Evolutionary conservation across 2,329 filamentous ascomycete genomes (phyloP).

Genomic region (Colletotrichum sidae): DNA sequence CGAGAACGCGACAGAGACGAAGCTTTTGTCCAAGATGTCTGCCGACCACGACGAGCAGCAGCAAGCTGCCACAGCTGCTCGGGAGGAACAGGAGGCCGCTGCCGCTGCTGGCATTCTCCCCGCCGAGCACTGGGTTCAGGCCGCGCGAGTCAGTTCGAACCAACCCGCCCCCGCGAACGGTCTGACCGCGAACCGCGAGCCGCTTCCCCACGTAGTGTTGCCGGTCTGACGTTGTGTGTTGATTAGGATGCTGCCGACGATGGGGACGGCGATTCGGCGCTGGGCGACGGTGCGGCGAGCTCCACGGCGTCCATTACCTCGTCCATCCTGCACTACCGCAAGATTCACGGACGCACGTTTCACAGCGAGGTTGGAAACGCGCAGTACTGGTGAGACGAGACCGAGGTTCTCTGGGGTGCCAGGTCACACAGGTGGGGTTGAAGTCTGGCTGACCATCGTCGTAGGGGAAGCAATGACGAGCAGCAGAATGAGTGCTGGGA

Average conservation of each 20-base stretch:
- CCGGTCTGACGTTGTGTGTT: background rate
- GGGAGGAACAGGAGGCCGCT: background rate
- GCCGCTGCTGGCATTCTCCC: constrained; percentile 22
- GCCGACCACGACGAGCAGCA: constrained; percentile 18
- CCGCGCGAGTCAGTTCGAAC: constrained; percentile 30
- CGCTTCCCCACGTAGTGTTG: too few species aligned
- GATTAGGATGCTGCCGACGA: constrained; percentile 22
- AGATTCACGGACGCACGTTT: constrained; percentile 46
- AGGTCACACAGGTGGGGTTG: background rate
- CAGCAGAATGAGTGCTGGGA: constrained; percentile 47
- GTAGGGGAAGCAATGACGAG: constrained; percentile 45
- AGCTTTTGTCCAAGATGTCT: background rate
- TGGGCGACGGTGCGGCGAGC: constrained; percentile 36
- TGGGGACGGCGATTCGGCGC: constrained; percentile 34
- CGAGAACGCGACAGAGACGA: background rate
- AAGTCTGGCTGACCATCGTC: background rate
- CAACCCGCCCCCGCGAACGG: background rate
- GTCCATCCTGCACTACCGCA: constrained; percentile 46
- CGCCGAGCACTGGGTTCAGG: constrained; percentile 34
- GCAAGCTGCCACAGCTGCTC: background rate
- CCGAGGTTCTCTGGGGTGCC: background rate
- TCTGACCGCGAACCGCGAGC: background rate
- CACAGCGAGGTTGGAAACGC: constrained; percentile 44
- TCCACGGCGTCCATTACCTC: constrained; percentile 46
- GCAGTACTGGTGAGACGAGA: constrained; percentile 42